Evolutionary conservation across 2,329 filamentous ascomycete genomes (phyloP).

Genomic region (Aaosphaeria arxii): DNA sequence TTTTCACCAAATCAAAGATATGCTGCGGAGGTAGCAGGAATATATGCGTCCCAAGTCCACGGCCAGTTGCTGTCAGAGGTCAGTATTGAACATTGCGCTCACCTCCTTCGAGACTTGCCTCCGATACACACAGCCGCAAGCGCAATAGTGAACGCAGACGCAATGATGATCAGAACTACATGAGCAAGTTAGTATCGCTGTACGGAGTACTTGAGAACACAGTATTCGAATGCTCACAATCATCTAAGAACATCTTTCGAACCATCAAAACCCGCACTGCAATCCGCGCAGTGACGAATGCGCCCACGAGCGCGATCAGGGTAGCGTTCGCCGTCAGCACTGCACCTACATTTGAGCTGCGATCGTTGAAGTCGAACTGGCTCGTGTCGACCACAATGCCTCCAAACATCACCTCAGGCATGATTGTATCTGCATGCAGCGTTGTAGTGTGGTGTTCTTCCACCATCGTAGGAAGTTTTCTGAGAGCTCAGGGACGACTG

Average conservation of each 20-base stretch:
- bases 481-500: too few relatives aligned
- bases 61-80: constrained; percentile 10
- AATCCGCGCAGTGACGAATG: constrained; percentile 19
- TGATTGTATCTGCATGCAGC: not conserved
- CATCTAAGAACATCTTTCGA: constrained; percentile 20
- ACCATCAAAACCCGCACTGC: constrained; percentile 17
- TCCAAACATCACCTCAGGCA: constrained; percentile 5
- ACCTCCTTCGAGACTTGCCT: constrained; percentile 10
- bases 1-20: constrained; percentile 12
- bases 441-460: too few relatives aligned
- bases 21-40: constrained; percentile 13
- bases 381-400: constrained; percentile 15
- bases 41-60: constrained; percentile 22
- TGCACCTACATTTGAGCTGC: constrained; percentile 10
- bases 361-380: constrained; percentile 19
- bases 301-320: constrained; percentile 17
- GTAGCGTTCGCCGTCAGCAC: constrained; percentile 13
- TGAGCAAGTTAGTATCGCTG: not conserved
- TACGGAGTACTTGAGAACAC: too few relatives aligned
- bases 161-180: constrained; percentile 22
- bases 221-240: constrained; percentile 9
- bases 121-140: constrained; percentile 19
- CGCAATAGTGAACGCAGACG: constrained; percentile 19
- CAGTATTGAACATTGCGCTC: not conserved
- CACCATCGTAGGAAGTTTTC: too few relatives aligned